Conservation (phyloP, 2,329 filamentous ascomycete genomes). For the Ophiostoma populinum region DNA sequence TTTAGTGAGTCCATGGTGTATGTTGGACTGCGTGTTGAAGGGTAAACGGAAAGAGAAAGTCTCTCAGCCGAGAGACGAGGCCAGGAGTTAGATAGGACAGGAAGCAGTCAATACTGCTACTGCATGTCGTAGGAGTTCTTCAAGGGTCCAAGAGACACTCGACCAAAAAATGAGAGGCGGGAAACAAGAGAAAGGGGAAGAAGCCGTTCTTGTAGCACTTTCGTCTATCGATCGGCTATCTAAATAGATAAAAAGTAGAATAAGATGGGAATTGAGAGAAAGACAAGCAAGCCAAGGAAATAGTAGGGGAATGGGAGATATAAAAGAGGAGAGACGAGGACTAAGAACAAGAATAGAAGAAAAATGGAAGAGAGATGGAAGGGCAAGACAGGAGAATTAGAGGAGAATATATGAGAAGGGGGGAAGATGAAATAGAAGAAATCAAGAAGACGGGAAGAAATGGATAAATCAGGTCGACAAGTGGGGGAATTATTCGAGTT, state of each 20-base stretch:
- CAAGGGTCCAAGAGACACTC: not conserved
- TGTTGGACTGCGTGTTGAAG: not conserved
- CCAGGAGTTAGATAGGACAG: not conserved
- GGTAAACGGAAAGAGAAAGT: not conserved
- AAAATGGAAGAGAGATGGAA: not conserved
- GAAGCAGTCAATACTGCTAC: not conserved
- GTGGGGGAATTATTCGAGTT: too few relatives aligned
- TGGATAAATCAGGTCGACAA: not conserved
- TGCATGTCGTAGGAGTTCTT: not conserved
- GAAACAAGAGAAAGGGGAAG: not conserved
- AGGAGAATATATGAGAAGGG: not conserved
- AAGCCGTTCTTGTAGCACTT: not conserved
- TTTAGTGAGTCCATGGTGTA: conserved; percentile 35
- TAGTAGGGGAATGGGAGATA: not conserved
- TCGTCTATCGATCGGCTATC: not conserved
- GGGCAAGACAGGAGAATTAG: not conserved
- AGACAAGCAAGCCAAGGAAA: not conserved
- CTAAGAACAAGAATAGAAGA: not conserved
- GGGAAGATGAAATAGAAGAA: not conserved
- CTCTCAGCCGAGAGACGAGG: not conserved
- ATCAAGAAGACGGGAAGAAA: not conserved
- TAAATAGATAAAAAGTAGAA: not conserved
- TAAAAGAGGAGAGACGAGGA: not conserved
- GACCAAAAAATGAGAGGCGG: not conserved
- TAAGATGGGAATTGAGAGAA: not conserved